Percentiles rank a stretch among this genome's conserved stretches.
Evolutionary conservation across 2,329 filamentous ascomycete species (phyloP).

Genomic region (Emergomyces pasteurianus): DNA sequence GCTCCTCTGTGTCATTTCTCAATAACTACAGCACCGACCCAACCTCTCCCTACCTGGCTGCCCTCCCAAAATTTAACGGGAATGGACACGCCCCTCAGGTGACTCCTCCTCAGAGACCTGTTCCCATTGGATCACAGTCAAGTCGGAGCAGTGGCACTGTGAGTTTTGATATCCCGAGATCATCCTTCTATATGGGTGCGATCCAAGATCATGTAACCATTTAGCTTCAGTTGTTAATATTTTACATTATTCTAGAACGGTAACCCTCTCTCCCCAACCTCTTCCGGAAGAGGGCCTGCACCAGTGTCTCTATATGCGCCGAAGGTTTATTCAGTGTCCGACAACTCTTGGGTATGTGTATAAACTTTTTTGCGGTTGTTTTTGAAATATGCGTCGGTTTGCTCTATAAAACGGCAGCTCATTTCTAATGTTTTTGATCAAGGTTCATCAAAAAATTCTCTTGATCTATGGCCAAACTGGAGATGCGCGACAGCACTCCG

Average conservation of each 20-base stretch:
- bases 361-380: not conserved
- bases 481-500: conserved; percentile 51
- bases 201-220: not conserved
- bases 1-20: conserved; percentile 50
- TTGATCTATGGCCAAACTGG: conserved; percentile 72
- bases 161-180: conserved; percentile 9
- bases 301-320: conserved; percentile 71
- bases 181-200: too few relatives aligned
- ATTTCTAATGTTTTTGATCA: conserved; percentile 5
- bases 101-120: conserved; percentile 37
- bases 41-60: conserved; percentile 50
- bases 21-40: conserved; percentile 47
- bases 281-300: conserved; percentile 38
- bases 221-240: not conserved
- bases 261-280: conserved; percentile 23
- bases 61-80: conserved; percentile 40
- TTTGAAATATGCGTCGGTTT: too few relatives aligned
- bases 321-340: conserved; percentile 62
- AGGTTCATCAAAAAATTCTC: conserved; percentile 88
- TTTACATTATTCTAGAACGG: conserved; percentile 21
- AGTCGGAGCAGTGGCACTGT: conserved; percentile 34
- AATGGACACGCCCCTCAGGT: conserved; percentile 26
- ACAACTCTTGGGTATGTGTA: conserved; percentile 69
- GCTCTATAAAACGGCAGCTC: conserved; percentile 6
- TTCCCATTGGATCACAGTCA: conserved; percentile 26